Base-by-base conservation (phyloP, 208 protist genomes). In the Acanthamoeba sp. region DNA sequence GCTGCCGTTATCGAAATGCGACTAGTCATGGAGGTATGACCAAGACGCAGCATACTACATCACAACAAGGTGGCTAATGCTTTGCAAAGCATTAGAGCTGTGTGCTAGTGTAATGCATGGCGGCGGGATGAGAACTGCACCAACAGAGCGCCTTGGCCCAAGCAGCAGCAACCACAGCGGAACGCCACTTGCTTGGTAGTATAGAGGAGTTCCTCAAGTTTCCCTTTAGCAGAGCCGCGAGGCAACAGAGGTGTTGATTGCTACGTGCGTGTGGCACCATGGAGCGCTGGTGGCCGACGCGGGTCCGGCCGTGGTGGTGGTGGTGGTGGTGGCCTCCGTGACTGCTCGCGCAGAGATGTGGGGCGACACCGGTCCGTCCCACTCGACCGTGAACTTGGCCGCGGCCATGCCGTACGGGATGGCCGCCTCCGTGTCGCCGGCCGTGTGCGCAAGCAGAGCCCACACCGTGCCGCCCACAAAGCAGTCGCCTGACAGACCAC, bases 311-410 rank as follows among this genome's bases (percentile, higher is more conserved):
- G 10, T 66, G 59, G 69, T 42, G 34, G 20, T 10, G 14, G 76
- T 85, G 76, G 9, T n/a, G 10, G 76, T 59, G 76, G 45, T 85
- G 27, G 76, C 76, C 0, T 12, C n/a, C 1, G 18, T 38, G 32
- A 85, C 45, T 1, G 9, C 29, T 4, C 42, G 27, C 29, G 76
- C 18, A 14, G 9, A 27, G 76, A 85, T 85, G 4, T 6, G 36
- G 2, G 76, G 76, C 76, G 76, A 85, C 2, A 85, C 76, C 24
- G 76, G 42, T 1, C 76, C 76, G 42, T 85, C 76, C 76, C 76
- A 85, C 32, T 85, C 76, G 42, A 85, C 76, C 10, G 76, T 85
- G 76, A 85, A 85, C 29, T 85, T 85, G 42, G 76, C 76, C 12
- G 76, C 76, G n/a, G 76, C 76, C 76, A 85, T 85, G 76, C 76